Base-by-base conservation (phyloP, 805 yeast species). In the Saturnispora saitoi region DNA sequence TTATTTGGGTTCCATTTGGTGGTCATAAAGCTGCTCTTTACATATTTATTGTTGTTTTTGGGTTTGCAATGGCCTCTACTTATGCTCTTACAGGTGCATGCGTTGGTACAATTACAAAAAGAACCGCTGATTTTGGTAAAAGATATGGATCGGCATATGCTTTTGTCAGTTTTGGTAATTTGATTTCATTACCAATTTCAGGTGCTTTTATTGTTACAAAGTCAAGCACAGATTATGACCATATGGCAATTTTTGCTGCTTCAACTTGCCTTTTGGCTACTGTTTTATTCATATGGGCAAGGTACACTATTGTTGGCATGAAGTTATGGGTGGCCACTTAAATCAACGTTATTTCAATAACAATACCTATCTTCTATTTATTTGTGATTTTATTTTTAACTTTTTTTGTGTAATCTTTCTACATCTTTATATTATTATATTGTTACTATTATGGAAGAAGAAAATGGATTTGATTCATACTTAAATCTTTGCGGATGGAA, bases 1-100 rank as follows among this genome's bases (percentile, higher is more conserved):
- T 70, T 0, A 56, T 83, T n/a, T 81, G 88, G 87, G 62, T 81
- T 17, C 88, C 88, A 2, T 76, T 78, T 51, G 86, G 84, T 2
- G 50, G 58, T 12, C 57, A 61, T 42, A 56, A 63, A 29, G 61
- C 59, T 3, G 73, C 71, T 0, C 57, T 81, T 39, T 78, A 77
- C 54, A 71, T 69, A 0, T 83, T 79, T 59, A 66, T 81, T 8
- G 75, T 69, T 1, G 40, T 72, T 1, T 72, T 72, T 55, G 87
- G 87, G 0, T 76, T 80, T 54, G 73, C 75, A 51, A 70, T 76
- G 38, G 75, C 86, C 7, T 72, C 84, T 20, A 75, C 81, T 5
- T 69, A 83, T 42, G 73, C 86, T 1, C 61, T 83, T 45, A 72
- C 81, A 0, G 86, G 88, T 0, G 83, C 79, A 3, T 79, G 86